Conservation (phyloP, 169 alveolate genomes). For the Eimeria necatrix region DNA sequence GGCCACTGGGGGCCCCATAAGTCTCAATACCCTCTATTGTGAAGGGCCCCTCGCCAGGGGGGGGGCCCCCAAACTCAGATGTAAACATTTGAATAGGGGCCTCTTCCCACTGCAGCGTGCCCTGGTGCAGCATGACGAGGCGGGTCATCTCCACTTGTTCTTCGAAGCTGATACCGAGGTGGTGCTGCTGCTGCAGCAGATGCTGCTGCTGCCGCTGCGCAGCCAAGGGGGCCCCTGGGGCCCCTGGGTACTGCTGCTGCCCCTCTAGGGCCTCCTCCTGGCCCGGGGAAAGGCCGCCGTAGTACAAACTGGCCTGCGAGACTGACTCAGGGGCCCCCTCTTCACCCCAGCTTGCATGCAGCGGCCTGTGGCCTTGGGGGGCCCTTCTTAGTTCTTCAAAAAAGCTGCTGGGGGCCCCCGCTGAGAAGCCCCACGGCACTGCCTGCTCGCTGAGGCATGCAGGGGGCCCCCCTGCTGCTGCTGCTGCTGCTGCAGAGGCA, state of each 20-base stretch:
- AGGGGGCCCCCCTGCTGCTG: neutral
- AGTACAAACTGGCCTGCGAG: too few relatives aligned
- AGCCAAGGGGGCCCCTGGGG: neutral
- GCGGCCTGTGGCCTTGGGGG: neutral
- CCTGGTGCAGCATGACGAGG: neutral
- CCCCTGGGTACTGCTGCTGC: neutral
- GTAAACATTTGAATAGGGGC: too few relatives aligned
- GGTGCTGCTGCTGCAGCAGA: neutral
- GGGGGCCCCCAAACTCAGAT: too few relatives aligned
- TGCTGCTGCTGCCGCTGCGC: neutral
- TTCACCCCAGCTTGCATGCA: neutral
- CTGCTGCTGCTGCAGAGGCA: constrained; percentile 25
- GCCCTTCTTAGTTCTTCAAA: neutral
- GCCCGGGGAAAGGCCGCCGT: neutral
- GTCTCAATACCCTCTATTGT: neutral
- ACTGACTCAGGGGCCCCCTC: neutral
- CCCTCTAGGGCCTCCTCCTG: neutral
- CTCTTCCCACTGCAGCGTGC: neutral
- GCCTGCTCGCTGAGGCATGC: neutral
- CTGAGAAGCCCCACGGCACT: neutral
- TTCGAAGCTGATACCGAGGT: neutral
- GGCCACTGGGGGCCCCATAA: constrained; percentile 37
- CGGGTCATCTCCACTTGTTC: neutral
- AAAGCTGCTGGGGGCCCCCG: neutral
- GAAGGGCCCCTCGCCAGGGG: neutral